phyloP scores from a whole-genome alignment of 345 rosid species.

The Crucihimalaya himalaica region DNA sequence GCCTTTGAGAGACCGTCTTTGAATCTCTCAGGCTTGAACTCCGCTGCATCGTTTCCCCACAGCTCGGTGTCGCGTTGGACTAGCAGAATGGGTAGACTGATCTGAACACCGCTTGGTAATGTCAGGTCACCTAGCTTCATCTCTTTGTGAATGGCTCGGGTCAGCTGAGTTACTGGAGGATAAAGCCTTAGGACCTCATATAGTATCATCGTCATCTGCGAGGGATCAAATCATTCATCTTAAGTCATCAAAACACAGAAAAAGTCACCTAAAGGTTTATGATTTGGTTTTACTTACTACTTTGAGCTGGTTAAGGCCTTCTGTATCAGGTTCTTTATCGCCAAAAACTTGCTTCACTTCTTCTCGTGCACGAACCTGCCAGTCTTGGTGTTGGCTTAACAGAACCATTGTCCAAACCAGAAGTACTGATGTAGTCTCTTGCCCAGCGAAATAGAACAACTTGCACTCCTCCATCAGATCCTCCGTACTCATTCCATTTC shows the following conservation, averaged over 20 bases:
- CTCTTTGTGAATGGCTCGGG: conserved; percentile 32
- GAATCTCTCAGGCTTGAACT: conserved; percentile 61
- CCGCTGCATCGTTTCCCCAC: conserved; percentile 57
- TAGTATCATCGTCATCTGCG: conserved; percentile 33
- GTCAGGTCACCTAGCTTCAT: conserved; percentile 44
- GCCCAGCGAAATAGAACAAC: conserved; percentile 60
- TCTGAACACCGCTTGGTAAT: conserved; percentile 38
- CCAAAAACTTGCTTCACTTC: conserved; percentile 56
- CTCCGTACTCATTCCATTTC: conserved; percentile 38
- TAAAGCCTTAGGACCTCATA: conserved; percentile 47
- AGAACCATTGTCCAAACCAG: conserved; percentile 61
- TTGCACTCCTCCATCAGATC: conserved; percentile 68
- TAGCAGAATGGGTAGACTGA: conserved; percentile 33
- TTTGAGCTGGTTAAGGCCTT: conserved; percentile 46
- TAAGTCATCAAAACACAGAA: neutral
- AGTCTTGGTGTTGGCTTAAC: conserved; percentile 47
- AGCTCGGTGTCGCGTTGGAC: conserved; percentile 46
- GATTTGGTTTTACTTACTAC: conserved; percentile 38
- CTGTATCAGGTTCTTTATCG: conserved; percentile 30
- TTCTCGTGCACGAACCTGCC: conserved; percentile 66
- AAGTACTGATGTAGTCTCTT: conserved; percentile 56
- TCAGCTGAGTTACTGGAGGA: conserved; percentile 13
- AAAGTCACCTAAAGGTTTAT: neutral
- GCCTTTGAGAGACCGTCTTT: conserved; percentile 52
- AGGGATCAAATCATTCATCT: neutral